Evolutionary conservation across 2,329 filamentous ascomycete genomes (phyloP), one percentile per base, ranked within the genome.

Genomic region (Elsinoe necatrix): DNA sequence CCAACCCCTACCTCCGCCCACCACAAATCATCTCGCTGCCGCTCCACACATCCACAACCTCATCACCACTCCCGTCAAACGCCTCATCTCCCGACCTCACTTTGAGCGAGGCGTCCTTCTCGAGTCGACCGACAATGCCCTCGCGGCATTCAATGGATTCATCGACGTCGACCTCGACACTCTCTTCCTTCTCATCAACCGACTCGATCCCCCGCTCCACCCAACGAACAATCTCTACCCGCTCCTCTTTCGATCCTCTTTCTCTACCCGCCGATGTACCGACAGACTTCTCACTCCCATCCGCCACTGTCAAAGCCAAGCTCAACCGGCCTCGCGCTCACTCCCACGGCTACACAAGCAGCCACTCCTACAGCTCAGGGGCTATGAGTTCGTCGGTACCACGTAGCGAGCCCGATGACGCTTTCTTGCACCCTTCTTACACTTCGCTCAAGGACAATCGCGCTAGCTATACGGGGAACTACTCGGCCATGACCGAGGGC

Each of bases 11-110:
- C 27, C 54, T 56, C 23, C 54, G 31, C 3, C 54, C 54, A 37
- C 54, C 54, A 14, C 54, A 56, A 18, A 56, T 56, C 37, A 56
- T 56, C 54, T 47, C 54, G 6, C 54, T 56, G 9, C 54, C 54
- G 16, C 39, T 56, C 9, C 27, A 21, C 16, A 45, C 41, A 5
- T 47, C 54, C 4, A 5, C 54, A 23, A 35, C 48, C 20, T 23
- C 21, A 20, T 48, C 43, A 23, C 8, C 48, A 6, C 11, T 20
- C 8, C 48, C 48, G n/a, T 25, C 48, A 12, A 52, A 52, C 48
- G 48, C 48, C 34, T 52, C 48, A 4, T 52, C 31, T 14, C 48
- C 48, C 14, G 31, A 52, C 20, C 39, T 56, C 54, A 47, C 54
- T 21, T 7, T 37, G 21, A 25, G 14, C 42, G 42, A 34, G 37